These are phyloP conservation scores for Quercus berberidifolia DNA, from an alignment of 306 rosid genomes.

Conservation along the genomic window DNA sequence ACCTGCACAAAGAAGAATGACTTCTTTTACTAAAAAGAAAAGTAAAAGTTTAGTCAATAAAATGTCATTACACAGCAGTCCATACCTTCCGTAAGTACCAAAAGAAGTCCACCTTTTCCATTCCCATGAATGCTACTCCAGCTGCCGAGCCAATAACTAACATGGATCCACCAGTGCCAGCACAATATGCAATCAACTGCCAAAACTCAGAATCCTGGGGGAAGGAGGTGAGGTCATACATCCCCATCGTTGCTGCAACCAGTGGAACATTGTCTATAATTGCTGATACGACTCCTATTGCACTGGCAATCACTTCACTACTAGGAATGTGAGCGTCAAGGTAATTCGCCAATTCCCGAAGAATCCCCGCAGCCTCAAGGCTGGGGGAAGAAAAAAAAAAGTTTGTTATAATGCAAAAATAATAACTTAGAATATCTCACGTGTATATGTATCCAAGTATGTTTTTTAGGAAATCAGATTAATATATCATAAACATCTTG, in stretches of 20 bases:
- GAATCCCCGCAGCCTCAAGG: slow-evolving; percentile 88
- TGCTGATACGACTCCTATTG: slow-evolving; percentile 84
- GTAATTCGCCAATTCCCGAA: slow-evolving; percentile 82
- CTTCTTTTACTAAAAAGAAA: neutral
- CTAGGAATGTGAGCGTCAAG: slow-evolving; percentile 70
- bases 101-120: slow-evolving; percentile 96
- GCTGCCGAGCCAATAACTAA: slow-evolving; percentile 91
- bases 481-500: neutral
- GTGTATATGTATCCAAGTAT: neutral
- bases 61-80: neutral
- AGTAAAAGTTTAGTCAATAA: neutral
- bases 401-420: slow-evolving; percentile 1
- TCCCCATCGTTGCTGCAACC: slow-evolving; percentile 95
- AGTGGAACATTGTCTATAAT: slow-evolving; percentile 87
- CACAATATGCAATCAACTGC: slow-evolving; percentile 87
- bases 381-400: slow-evolving; percentile 32
- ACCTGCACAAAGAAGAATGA: slow-evolving; percentile 48
- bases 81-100: slow-evolving; percentile 90
- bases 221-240: slow-evolving; percentile 75
- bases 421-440: neutral
- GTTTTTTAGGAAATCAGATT: neutral
- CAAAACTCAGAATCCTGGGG: slow-evolving; percentile 95
- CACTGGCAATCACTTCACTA: slow-evolving; percentile 66
- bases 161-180: slow-evolving; percentile 99
- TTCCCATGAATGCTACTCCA: slow-evolving; percentile 98